Conservation (phyloP, 345 rosid species). For the Pistacia integerrima region DNA sequence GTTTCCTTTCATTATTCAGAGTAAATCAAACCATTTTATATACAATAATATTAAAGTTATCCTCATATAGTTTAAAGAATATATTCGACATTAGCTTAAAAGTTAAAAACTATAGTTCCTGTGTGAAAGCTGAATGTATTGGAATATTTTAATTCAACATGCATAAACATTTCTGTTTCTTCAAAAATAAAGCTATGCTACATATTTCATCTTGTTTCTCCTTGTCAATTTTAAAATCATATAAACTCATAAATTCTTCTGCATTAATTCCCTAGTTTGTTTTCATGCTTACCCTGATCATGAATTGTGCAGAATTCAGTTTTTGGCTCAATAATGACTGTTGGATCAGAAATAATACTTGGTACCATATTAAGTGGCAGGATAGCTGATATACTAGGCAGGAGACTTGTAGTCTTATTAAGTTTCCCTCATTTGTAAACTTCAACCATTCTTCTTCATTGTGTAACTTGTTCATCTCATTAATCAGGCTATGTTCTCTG, state of each 20-base stretch:
- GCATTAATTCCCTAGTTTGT: neutral
- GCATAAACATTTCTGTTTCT: neutral
- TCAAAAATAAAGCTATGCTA: too few species aligned
- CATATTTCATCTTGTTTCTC: too few species aligned
- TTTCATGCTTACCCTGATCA: neutral
- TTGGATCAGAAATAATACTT: slow-evolving; percentile 48
- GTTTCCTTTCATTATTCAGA: too few species aligned
- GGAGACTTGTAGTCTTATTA: slow-evolving; percentile 39
- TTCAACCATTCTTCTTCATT: neutral
- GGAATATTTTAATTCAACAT: too few species aligned
- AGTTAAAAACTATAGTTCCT: too few species aligned
- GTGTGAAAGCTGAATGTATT: too few species aligned
- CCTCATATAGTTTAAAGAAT: too few species aligned
- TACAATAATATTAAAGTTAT: too few species aligned
- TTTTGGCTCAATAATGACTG: slow-evolving; percentile 55
- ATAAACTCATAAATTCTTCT: too few species aligned
- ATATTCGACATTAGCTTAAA: too few species aligned
- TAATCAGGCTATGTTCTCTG: slow-evolving; percentile 49
- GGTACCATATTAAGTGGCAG: slow-evolving; percentile 54
- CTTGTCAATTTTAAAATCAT: too few species aligned
- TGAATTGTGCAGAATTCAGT: slow-evolving; percentile 44
- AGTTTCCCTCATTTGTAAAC: neutral
- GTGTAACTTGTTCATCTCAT: neutral
- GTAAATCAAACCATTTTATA: too few species aligned
- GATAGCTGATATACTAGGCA: slow-evolving; percentile 45